Evolutionary conservation across 441 rosid species (phyloP), one percentile per base, ranked within the genome.

Genomic region (Iberis amara): DNA sequence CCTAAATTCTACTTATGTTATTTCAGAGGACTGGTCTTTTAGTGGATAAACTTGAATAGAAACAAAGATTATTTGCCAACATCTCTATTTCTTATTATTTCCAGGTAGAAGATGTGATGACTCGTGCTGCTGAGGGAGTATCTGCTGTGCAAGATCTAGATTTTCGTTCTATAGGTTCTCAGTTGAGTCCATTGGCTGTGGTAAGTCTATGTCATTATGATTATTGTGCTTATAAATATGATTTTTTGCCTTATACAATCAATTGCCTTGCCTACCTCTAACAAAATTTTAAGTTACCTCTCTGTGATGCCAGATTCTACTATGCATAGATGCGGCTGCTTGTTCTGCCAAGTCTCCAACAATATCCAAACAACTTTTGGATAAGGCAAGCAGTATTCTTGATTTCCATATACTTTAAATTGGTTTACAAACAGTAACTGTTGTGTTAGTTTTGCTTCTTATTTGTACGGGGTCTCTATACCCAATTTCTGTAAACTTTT

Each of bases 301-400:
- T 46, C 7, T 66, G 35, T 76, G 59, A 50, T 81, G 60, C 65
- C 74, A 94, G 99, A 68, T 83, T 74, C 87, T 89, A 78, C 86
- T 94, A 27, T 94, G 94, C 68, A 80, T 94, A 47, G 99, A 94
- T 72, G 91, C 82, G 54, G 97, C 99, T 72, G 80, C 89, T 53
- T 78, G 95, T 68, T 86, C 91, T 65, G 97, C 99, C 45, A 86
- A 72, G 76, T 80, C 91, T 28, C 70, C 83, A 73, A 64, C 67
- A 59, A 80, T 80, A 83, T 89, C 91, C 57, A 76, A 69, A 65
- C 92, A 78, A 68, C 91, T 94, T 60, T 74, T 94, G 73, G 74
- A 86, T 71, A 90, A 81, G 99, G 99, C 72, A 86, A 81, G 49
- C 54, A 18, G 50, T 61, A 40, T 46, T 58, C 47, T 47, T 39